Percentiles rank a stretch among this genome's conserved stretches.
phyloP scores from a whole-genome alignment of 202 grass and related monocot genomes.

The Cymbopogon flexuosus region DNA sequence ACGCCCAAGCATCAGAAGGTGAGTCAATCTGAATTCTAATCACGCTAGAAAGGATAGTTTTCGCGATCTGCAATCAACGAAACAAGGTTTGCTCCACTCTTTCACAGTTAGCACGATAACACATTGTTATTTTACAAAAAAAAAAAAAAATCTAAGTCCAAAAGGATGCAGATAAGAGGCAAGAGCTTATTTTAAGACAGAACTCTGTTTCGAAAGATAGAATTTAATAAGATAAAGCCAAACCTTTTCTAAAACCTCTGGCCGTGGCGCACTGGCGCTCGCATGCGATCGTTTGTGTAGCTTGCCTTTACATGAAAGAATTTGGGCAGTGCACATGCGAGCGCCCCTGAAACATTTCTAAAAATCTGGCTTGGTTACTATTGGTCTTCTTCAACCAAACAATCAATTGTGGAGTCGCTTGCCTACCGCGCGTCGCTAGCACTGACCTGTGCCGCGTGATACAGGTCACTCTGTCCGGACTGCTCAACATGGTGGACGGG shows the following conservation, averaged over 20 bases:
- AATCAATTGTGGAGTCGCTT: neutral
- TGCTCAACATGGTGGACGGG: slow-evolving; percentile 61
- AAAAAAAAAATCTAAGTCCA: neutral
- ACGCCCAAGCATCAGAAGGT: slow-evolving; percentile 28
- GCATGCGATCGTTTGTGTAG: neutral
- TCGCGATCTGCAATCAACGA: neutral
- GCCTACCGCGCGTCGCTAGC: neutral
- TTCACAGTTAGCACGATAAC: neutral
- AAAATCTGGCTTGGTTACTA: too few species aligned
- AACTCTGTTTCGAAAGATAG: neutral
- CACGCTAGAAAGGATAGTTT: neutral
- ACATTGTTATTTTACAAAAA: too few species aligned
- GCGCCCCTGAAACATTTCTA: too few species aligned
- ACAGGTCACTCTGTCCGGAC: slow-evolving; percentile 40
- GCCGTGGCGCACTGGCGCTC: neutral
- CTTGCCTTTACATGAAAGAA: neutral
- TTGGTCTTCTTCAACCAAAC: too few species aligned
- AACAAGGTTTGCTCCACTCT: neutral
- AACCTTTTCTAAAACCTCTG: neutral
- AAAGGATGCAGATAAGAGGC: neutral
- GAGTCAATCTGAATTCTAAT: neutral
- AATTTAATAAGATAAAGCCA: neutral
- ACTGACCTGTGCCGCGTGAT: neutral
- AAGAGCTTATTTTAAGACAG: neutral
- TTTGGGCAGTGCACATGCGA: too few species aligned